A percentile compares a stretch with the other conserved stretches of the same genome.
Conservation (phyloP, 2,329 filamentous ascomycete species). For the Cytospora piceae region DNA sequence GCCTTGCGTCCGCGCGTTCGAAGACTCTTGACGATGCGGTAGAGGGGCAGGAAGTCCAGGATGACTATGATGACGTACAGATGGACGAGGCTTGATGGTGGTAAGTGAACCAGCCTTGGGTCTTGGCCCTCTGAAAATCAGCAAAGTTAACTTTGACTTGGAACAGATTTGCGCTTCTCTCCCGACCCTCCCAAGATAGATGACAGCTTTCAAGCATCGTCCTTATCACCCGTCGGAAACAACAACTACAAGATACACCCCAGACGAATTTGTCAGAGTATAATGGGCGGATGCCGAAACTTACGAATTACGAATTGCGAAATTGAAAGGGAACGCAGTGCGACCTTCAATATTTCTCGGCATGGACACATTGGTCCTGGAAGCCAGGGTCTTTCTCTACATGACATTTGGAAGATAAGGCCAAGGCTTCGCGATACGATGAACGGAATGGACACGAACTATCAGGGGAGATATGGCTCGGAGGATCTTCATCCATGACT, state of each 20-base stretch:
- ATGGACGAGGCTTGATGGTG: not conserved
- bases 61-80: not conserved
- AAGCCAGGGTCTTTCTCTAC: not conserved
- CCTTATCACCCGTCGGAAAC: not conserved
- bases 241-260: not conserved
- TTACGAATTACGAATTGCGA: not conserved
- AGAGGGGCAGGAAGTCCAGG: not conserved
- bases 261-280: not conserved
- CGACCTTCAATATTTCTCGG: not conserved
- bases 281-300: not conserved
- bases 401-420: not conserved
- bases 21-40: conserved; percentile 4
- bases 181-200: not conserved
- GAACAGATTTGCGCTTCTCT: not conserved
- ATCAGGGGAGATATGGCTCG: not conserved
- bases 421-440: not conserved
- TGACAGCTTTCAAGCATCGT: not conserved
- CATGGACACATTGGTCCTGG: not conserved
- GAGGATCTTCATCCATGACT: not conserved
- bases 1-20: conserved; percentile 11
- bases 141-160: not conserved
- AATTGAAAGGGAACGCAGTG: not conserved
- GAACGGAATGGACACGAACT: not conserved
- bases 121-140: not conserved
- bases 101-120: not conserved